phyloP scores from a whole-genome alignment of 2,329 filamentous ascomycete genomes.

The Penicillium polonicum region DNA sequence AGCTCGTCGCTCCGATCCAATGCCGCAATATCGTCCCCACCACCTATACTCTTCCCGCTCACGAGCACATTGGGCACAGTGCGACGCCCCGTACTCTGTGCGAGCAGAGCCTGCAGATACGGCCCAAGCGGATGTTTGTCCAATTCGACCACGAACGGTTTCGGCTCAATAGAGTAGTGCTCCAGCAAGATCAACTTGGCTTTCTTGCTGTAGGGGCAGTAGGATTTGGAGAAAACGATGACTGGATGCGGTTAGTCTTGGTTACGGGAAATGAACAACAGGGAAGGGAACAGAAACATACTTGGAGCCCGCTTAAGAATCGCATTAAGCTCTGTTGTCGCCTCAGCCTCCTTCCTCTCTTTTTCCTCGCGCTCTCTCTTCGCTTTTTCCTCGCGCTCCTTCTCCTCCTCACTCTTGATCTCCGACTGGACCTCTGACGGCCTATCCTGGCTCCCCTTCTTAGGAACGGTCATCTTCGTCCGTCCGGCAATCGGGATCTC shows the following conservation, averaged over 20 bases:
- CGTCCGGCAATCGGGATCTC: slow-evolving; percentile 55
- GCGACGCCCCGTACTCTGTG: slow-evolving; percentile 69
- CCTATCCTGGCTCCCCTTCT: slow-evolving; percentile 32
- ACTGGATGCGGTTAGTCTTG: slow-evolving; percentile 52
- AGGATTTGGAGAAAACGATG: slow-evolving; percentile 93
- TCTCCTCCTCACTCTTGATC: slow-evolving; percentile 23
- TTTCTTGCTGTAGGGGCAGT: slow-evolving; percentile 80
- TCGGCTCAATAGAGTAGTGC: slow-evolving; percentile 77
- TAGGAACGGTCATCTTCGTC: slow-evolving; percentile 50
- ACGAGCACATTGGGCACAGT: slow-evolving; percentile 94
- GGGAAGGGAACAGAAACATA: slow-evolving; percentile 47
- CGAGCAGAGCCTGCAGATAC: slow-evolving; percentile 69
- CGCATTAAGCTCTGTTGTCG: slow-evolving; percentile 68
- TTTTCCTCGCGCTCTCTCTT: slow-evolving; percentile 44
- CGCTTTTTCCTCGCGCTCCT: slow-evolving; percentile 54
- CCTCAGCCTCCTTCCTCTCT: slow-evolving; percentile 29
- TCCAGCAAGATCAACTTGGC: slow-evolving; percentile 84
- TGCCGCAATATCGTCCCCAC: slow-evolving; percentile 78
- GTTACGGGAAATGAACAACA: background rate
- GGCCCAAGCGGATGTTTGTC: slow-evolving; percentile 75
- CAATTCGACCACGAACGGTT: slow-evolving; percentile 85
- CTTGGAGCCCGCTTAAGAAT: slow-evolving; percentile 84
- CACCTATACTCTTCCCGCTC: slow-evolving; percentile 84
- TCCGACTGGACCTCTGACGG: slow-evolving; percentile 20
- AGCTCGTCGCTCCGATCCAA: slow-evolving; percentile 68